A percentile compares a stretch with the other conserved stretches of the same genome.
phyloP scores from a whole-genome alignment of 192 early-diverging fungal species.

The Phycomyces blakesleeanus region DNA sequence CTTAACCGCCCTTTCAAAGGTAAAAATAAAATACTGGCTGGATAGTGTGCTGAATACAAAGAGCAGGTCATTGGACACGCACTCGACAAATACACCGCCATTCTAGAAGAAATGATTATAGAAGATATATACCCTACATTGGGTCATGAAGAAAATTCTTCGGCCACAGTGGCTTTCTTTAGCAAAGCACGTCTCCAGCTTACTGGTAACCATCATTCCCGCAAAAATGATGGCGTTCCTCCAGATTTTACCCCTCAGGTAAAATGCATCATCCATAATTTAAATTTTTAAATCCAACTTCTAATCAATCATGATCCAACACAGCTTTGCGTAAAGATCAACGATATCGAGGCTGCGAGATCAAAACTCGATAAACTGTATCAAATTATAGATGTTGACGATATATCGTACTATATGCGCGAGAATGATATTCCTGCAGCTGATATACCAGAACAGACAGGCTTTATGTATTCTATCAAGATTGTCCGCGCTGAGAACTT shows the following conservation, averaged over 20 bases:
- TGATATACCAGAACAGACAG: constrained; percentile 28
- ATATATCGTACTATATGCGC: constrained; percentile 41
- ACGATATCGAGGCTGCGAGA: constrained; percentile 54
- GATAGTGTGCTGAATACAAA: constrained; percentile 12
- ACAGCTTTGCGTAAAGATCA: constrained; percentile 55
- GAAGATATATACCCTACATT: constrained; percentile 38
- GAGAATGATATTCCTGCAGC: constrained; percentile 30
- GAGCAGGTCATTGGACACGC: constrained; percentile 49
- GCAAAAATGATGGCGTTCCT: constrained; percentile 28
- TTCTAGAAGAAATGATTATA: constrained; percentile 45
- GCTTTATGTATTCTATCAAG: constrained; percentile 63
- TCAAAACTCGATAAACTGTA: constrained; percentile 51
- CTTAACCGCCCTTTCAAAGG: constrained; percentile 63
- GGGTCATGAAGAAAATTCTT: background rate
- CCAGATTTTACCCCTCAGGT: constrained; percentile 50
- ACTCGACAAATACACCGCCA: constrained; percentile 57
- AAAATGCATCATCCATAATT: background rate
- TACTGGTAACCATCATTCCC: constrained; percentile 11
- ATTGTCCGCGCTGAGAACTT: constrained; percentile 66
- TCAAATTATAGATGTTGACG: constrained; percentile 53
- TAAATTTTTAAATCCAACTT: background rate
- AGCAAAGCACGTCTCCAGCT: constrained; percentile 23
- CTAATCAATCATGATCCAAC: background rate
- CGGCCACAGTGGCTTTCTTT: constrained; percentile 12
- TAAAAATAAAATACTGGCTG: constrained; percentile 18